Evolutionary conservation across 257 asterid genomes (phyloP), one percentile per base, ranked within the genome.

Genomic region (Solanum bulbocastanum): DNA sequence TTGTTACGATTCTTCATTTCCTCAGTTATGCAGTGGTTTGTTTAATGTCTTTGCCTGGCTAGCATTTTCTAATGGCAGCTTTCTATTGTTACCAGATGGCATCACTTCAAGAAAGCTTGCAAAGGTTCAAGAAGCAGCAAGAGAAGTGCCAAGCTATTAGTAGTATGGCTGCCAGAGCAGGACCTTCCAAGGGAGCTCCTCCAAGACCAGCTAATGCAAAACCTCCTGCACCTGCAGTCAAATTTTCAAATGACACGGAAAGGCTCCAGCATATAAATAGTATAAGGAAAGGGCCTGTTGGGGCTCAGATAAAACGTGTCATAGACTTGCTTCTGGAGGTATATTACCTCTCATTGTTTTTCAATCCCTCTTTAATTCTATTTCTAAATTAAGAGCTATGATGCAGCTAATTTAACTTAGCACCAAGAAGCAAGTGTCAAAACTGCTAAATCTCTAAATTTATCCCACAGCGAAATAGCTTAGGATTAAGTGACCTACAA

Each of bases 221-320:
- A 89, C 87, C 98, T 90, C 89, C 93, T 87, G 94, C 92, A 44
- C 68, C 94, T 71, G 91, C 93, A 39, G 71, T 93, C 88, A 96
- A 96, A 89, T 97, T 97, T 91, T 97, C 99, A 5, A 93, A 92
- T 86, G 96, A 95, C 86, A 96, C 98, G 2, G 97, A 93, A 83
- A 93, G 98, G 56, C 99, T 97, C 88, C 99, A 95, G 87, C 94
- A 93, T 72, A 96, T 96, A 87, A 93, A 96, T 89, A 97, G 96
- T 93, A 94, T 97, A 85, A 92, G 99, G 92, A 97, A 97, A 91
- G 96, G 94, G 89, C 99, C 99, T 56, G 98, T 93, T 1, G 98
- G 99, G 83, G 94, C 98, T 87, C 99, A 97, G 87, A 97, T 96
- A 60, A 95, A 95, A 89, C 98, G 98, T 88, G 98, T 96, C n/a